Evolutionary conservation across 768 basidiomycete genomes (phyloP).

Genomic region (Leccinum subgranulosum): DNA sequence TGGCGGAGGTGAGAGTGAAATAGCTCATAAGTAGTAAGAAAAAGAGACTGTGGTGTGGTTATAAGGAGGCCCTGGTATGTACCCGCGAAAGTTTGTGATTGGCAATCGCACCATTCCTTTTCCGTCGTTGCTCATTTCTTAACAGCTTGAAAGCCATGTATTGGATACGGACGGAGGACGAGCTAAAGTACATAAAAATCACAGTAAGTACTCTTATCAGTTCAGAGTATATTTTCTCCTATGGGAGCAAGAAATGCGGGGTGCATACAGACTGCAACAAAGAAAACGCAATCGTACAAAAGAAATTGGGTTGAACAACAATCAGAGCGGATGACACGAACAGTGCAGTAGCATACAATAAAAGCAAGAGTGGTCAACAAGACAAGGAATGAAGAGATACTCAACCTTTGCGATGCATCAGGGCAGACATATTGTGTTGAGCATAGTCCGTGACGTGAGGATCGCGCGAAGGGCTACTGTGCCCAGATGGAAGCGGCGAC

Average conservation of each 20-base stretch:
- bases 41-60: not conserved
- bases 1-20: conserved; percentile 60
- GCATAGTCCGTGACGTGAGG: conserved; percentile 24
- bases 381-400: not conserved
- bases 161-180: not conserved
- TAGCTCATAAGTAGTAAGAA: conserved; percentile 16
- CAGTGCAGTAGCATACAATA: not conserved
- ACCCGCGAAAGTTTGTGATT: not conserved
- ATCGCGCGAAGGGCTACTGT: conserved; percentile 38
- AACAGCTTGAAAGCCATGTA: not conserved
- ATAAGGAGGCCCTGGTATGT: not conserved
- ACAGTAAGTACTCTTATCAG: not conserved
- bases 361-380: conserved; percentile 1
- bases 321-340: conserved; percentile 3
- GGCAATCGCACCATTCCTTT: too few species aligned
- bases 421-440: conserved; percentile 23
- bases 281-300: conserved; percentile 14
- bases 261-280: conserved; percentile 15
- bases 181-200: not conserved
- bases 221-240: conserved; percentile 5
- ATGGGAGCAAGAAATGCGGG: not conserved
- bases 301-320: not conserved
- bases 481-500: conserved; percentile 59
- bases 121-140: too few species aligned
- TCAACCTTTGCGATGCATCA: conserved; percentile 29